A percentile compares a stretch with the other conserved stretches of the same genome.
These are phyloP conservation scores for Testicularia cyperi DNA, from an alignment of 1,284 basidiomycete genomes.

Conservation along the genomic window DNA sequence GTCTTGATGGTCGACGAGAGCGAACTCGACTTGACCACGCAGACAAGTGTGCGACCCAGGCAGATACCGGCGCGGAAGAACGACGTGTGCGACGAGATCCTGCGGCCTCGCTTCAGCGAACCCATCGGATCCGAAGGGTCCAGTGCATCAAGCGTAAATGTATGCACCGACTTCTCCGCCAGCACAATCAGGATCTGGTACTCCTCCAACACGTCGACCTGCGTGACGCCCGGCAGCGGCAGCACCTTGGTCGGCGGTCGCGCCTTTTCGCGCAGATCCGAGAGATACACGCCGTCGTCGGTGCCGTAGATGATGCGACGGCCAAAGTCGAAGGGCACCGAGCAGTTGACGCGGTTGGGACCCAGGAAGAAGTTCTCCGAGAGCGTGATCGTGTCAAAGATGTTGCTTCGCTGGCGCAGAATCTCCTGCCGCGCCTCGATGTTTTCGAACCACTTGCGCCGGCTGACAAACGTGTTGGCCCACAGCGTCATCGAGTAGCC, in stretches of 20 bases:
- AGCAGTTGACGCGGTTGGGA: conserved; percentile 78
- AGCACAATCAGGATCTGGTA: conserved; percentile 93
- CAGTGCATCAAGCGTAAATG: conserved; percentile 90
- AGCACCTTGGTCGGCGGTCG: conserved; percentile 79
- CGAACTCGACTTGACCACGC: conserved; percentile 92
- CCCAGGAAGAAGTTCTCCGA: conserved; percentile 86
- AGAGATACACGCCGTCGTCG: conserved; percentile 93
- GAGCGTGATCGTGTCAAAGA: conserved; percentile 83
- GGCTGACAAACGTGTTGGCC: conserved; percentile 80
- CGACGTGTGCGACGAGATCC: conserved; percentile 91
- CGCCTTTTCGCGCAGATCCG: conserved; percentile 76
- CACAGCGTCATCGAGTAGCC: conserved; percentile 90
- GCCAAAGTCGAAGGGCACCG: conserved; percentile 86
- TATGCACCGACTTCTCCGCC: conserved; percentile 84
- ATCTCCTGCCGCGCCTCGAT: conserved; percentile 86
- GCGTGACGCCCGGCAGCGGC: conserved; percentile 82
- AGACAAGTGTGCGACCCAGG: conserved; percentile 89
- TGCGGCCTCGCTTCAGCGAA: conserved; percentile 87
- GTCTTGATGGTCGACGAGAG: conserved; percentile 97
- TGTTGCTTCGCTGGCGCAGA: conserved; percentile 78
- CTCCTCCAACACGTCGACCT: conserved; percentile 95
- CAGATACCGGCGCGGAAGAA: conserved; percentile 98
- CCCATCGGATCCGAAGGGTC: conserved; percentile 86
- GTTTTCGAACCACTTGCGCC: conserved; percentile 91
- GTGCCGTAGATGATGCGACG: conserved; percentile 91